These are phyloP conservation scores for Mycotypha africana DNA, from an alignment of 371 early-diverging fungal species.

Conservation along the genomic window DNA sequence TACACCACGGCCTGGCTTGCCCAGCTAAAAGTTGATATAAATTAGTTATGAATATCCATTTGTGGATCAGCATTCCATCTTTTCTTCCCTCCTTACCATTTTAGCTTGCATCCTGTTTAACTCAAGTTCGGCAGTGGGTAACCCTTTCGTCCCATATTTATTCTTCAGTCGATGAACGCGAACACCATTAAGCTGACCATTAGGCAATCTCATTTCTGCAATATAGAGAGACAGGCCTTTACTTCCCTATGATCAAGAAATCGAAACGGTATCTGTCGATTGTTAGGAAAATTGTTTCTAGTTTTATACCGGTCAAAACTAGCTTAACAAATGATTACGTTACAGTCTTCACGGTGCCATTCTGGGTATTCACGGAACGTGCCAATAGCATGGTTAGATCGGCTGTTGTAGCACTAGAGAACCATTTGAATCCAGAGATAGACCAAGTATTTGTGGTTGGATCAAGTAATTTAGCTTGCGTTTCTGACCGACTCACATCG, in stretches of 20 bases:
- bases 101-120: conserved; percentile 51
- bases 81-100: too few relatives aligned
- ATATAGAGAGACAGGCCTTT: conserved; percentile 59
- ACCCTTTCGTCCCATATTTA: conserved; percentile 61
- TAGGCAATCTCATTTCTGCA: conserved; percentile 47
- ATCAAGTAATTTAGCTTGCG: conserved; percentile 44
- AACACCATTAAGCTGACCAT: conserved; percentile 56
- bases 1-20: conserved; percentile 51
- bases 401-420: conserved; percentile 67
- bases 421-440: conserved; percentile 71
- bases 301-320: not conserved
- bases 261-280: too few relatives aligned
- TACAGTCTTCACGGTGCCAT: conserved; percentile 22
- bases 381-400: conserved; percentile 65
- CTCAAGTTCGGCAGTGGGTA: conserved; percentile 72
- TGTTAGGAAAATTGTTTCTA: too few relatives aligned
- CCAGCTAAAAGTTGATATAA: conserved; percentile 31
- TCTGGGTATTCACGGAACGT: conserved; percentile 43
- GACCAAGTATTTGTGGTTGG: conserved; percentile 36
- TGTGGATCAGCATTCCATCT: too few relatives aligned
- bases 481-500: conserved; percentile 48
- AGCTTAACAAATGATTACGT: not conserved
- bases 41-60: too few relatives aligned
- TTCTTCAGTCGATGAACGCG: conserved; percentile 60
- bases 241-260: conserved; percentile 25